These are phyloP conservation scores for Pichia deserticola DNA, from an alignment of 805 yeast genomes.

Conservation along the genomic window DNA sequence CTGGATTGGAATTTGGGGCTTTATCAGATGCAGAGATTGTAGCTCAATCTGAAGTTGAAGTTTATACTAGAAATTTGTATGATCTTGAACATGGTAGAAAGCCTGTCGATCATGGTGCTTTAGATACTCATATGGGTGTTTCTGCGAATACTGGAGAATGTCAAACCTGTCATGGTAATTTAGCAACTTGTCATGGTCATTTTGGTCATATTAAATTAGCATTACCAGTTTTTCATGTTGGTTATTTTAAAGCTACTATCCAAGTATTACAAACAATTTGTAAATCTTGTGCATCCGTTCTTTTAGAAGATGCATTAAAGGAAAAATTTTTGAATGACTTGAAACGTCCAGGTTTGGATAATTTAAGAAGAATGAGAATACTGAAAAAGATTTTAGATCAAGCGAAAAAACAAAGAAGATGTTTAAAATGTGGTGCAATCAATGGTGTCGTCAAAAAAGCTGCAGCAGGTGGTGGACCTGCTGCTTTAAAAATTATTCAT, in stretches of 20 bases:
- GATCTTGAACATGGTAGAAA: conserved; percentile 83
- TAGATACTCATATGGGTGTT: conserved; percentile 91
- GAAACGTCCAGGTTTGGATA: conserved; percentile 82
- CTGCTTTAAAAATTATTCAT: conserved; percentile 90
- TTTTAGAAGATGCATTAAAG: conserved; percentile 67
- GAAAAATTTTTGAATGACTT: conserved; percentile 68
- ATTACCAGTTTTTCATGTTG: conserved; percentile 94
- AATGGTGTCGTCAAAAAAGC: conserved; percentile 98
- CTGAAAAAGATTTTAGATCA: conserved; percentile 80
- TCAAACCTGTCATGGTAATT: conserved; percentile 81
- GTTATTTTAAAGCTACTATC: conserved; percentile 88
- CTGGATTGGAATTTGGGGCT: conserved; percentile 88
- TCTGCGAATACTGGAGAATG: conserved; percentile 83
- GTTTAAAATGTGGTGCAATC: conserved; percentile 76
- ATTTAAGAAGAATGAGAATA: conserved; percentile 84
- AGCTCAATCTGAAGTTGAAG: conserved; percentile 92
- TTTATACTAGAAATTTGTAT: conserved; percentile 82
- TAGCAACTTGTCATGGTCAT: conserved; percentile 97
- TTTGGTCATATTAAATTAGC: conserved; percentile 93
- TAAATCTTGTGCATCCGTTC: conserved; percentile 74
- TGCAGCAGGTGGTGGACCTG: conserved; percentile 84
- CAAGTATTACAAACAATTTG: conserved; percentile 86
- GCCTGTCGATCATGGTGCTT: conserved; percentile 80
- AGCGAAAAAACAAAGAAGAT: conserved; percentile 91
- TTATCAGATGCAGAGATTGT: conserved; percentile 86